Evolutionary conservation across 1,284 basidiomycete species (phyloP).

Genomic region (Cutaneotrichosporon cutaneum): DNA sequence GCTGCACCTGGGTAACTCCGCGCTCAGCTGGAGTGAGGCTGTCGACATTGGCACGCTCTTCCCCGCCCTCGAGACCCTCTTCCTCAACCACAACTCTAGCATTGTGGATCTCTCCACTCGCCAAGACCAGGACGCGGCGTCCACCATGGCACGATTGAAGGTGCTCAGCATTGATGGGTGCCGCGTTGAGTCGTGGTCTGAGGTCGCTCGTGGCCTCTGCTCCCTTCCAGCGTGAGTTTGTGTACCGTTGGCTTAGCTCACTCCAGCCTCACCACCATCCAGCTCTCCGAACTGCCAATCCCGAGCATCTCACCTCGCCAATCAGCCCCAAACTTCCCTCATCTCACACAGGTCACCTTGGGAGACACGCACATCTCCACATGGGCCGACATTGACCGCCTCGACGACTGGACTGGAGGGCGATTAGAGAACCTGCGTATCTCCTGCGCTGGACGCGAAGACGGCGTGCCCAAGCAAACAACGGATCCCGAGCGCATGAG

Average conservation of each 20-base stretch:
- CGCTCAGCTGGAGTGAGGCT: constrained; percentile 66
- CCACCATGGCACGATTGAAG: constrained; percentile 51
- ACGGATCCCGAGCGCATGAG: constrained; percentile 21
- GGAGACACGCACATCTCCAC: constrained; percentile 59
- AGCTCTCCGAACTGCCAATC: constrained; percentile 68
- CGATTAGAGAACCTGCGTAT: constrained; percentile 20
- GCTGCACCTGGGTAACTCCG: constrained; percentile 72
- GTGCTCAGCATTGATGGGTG: constrained; percentile 77
- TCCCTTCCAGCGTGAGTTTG: constrained; percentile 59
- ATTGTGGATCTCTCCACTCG: neutral
- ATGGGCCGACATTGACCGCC: constrained; percentile 70
- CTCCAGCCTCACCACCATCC: constrained; percentile 59
- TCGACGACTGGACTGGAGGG: constrained; percentile 53
- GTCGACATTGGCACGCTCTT: constrained; percentile 59
- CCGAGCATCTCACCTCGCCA: constrained; percentile 55
- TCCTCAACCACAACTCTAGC: constrained; percentile 70
- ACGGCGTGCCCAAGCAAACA: constrained; percentile 1
- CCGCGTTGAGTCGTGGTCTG: constrained; percentile 62
- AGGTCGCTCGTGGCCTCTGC: constrained; percentile 57
- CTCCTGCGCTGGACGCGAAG: constrained; percentile 17
- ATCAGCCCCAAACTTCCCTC: constrained; percentile 34
- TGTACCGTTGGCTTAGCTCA: neutral
- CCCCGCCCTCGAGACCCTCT: constrained; percentile 63
- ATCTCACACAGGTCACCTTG: constrained; percentile 56
- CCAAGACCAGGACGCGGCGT: neutral